Conservation (phyloP, 805 yeast genomes). For the Kodamaea hsintzibuensis region DNA sequence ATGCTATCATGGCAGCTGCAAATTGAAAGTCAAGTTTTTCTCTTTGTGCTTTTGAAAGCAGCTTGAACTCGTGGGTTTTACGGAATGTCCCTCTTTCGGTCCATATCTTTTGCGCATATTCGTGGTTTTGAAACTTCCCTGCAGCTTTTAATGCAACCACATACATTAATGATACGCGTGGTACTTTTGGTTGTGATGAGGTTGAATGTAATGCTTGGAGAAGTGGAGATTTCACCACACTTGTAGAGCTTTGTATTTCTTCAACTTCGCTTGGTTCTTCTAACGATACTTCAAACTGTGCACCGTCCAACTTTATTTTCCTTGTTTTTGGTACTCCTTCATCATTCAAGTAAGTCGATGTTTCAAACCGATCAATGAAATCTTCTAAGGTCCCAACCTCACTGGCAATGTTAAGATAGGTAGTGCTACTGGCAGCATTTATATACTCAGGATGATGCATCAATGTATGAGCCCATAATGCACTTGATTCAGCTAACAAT, state of each 20-base stretch:
- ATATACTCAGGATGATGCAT: conserved; percentile 45
- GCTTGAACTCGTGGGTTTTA: conserved; percentile 50
- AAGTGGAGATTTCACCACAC: conserved; percentile 1
- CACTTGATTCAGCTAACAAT: conserved; percentile 72
- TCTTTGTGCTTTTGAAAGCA: conserved; percentile 34
- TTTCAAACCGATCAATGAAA: conserved; percentile 34
- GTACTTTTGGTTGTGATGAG: conserved; percentile 15
- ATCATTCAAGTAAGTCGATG: conserved; percentile 30
- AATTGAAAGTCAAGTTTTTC: conserved; percentile 60
- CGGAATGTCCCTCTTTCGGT: conserved; percentile 75
- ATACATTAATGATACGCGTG: conserved; percentile 50
- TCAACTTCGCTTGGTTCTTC: neutral
- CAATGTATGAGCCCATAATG: conserved; percentile 63
- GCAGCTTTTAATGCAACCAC: conserved; percentile 69
- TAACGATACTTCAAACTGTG: neutral
- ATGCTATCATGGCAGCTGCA: conserved; percentile 68
- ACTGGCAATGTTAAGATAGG: conserved; percentile 52
- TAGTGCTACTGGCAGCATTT: conserved; percentile 43
- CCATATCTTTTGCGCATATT: conserved; percentile 71
- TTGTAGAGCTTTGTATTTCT: neutral
- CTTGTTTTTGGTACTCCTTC: neutral
- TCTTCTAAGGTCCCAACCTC: conserved; percentile 34
- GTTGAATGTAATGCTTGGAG: neutral
- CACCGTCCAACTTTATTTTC: conserved; percentile 1
- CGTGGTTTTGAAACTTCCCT: conserved; percentile 49